Conservation (phyloP, 2,329 filamentous ascomycete species). For the Byssothecium circinans region DNA sequence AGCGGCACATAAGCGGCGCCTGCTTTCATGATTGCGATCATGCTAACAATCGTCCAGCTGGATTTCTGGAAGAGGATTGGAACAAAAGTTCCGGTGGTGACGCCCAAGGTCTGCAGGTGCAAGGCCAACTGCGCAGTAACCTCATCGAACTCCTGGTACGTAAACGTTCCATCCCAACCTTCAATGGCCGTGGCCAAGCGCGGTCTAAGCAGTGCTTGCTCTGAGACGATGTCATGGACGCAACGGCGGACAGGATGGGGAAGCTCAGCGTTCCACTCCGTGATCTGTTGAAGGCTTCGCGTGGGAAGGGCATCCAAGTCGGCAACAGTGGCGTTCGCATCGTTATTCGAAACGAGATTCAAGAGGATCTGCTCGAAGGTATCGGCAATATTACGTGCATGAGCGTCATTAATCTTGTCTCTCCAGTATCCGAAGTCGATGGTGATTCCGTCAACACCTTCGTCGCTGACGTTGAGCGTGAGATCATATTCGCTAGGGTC, state of each 20-base stretch:
- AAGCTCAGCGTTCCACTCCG: constrained; percentile 33
- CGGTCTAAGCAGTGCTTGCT: constrained; percentile 33
- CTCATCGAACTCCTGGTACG: constrained; percentile 38
- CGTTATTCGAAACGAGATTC: constrained; percentile 17
- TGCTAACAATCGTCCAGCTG: constrained; percentile 33
- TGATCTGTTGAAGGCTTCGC: constrained; percentile 25
- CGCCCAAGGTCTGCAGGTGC: constrained; percentile 28
- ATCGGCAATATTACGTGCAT: constrained; percentile 34
- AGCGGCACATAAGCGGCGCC: constrained; percentile 43
- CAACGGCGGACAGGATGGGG: constrained; percentile 28
- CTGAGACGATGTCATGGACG: constrained; percentile 32
- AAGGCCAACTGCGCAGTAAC: constrained; percentile 29
- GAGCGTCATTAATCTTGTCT: constrained; percentile 27
- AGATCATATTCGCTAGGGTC: constrained; percentile 42
- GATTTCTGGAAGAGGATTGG: constrained; percentile 43
- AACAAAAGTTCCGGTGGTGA: constrained; percentile 35
- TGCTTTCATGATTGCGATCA: constrained; percentile 44
- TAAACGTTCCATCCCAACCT: constrained; percentile 34
- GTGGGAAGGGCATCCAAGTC: constrained; percentile 28
- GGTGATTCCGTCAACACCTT: constrained; percentile 28
- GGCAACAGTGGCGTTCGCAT: constrained; percentile 23
- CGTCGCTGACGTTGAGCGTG: constrained; percentile 36
- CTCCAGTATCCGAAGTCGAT: constrained; percentile 39
- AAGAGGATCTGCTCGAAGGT: constrained; percentile 33
- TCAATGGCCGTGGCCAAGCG: constrained; percentile 33